Base-by-base conservation (phyloP, 371 early-diverging fungal genomes). In the Saksenaea vasiformis region DNA sequence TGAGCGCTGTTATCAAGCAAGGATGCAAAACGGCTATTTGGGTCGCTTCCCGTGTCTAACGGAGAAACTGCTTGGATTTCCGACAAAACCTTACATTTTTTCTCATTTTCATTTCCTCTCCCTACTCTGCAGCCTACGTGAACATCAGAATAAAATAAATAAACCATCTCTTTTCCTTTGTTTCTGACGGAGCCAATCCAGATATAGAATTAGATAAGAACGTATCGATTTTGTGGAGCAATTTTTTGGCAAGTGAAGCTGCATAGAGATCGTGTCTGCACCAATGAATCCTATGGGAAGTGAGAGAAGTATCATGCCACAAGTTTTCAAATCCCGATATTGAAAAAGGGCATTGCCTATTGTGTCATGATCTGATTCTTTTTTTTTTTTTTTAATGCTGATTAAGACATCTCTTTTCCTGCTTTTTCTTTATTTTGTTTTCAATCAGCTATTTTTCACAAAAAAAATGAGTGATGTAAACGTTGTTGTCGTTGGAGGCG, bases 1-100 rank as follows among this genome's bases (percentile, higher is more conserved):
- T 95, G 34, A 87, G 85, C 57, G 78, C 84, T 51, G 82, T 90
- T 2, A 93, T 96, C 67, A 85, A 87, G 75, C 83, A 84, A 62
- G 96, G 95, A 0, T 95, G 96, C 67, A 88, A 89, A 54, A 76
- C 84, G 0, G 95, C 95, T 19, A 95, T 95, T 61, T 92, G 90
- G 91, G 80, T 95, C 10, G 81, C 81, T 36, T 72, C 72, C 9
- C 76, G 76, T 19, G 78, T 80, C 31, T 80, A 73, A 69, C 43
- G 14, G 14, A 14, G 14, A 41, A 14, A 15, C n/a, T 5, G 24
- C 28, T 41, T 41, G 43, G 8, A 17, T 41, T 17, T 5, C 43
- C 43, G 43, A 3, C 43, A 5, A 5, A 14, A n/a, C 7, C 43
- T 41, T 41, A 41, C 43, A 41, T 41, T 41, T 14, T 41, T 41